These are phyloP conservation scores for Hygrophila difformis DNA, from an alignment of 257 asterid species.

Conservation along the genomic window DNA sequence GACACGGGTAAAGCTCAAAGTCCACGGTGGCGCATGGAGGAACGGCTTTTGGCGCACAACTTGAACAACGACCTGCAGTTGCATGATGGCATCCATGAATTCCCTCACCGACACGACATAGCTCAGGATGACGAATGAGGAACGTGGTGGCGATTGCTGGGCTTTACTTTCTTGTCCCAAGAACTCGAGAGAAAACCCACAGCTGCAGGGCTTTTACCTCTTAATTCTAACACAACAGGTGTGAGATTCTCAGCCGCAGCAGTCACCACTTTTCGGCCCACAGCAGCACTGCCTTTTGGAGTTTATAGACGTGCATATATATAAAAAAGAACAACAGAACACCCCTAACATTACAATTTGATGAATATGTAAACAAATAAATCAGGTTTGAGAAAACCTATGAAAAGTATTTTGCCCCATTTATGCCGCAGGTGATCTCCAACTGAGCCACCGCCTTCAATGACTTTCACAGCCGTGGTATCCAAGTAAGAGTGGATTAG, in stretches of 20 bases:
- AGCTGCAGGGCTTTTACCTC: conserved; percentile 80
- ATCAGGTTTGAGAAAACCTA: too few species aligned
- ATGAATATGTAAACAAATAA: background rate
- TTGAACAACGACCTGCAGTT: too few species aligned
- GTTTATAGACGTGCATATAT: background rate
- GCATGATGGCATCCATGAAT: too few species aligned
- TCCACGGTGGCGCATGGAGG: too few species aligned
- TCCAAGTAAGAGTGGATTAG: conserved; percentile 43
- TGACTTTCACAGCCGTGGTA: conserved; percentile 43
- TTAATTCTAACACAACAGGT: conserved; percentile 62
- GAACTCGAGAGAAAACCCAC: conserved; percentile 58
- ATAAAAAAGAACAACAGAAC: too few species aligned
- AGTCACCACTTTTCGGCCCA: conserved; percentile 52
- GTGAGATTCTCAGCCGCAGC: conserved; percentile 78
- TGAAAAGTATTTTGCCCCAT: conserved; percentile 89
- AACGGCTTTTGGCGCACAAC: too few species aligned
- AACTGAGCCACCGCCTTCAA: conserved; percentile 55
- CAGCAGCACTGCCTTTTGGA: conserved; percentile 41
- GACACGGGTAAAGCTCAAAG: too few species aligned
- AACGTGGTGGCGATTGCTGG: too few species aligned
- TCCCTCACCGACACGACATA: too few species aligned
- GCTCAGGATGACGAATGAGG: too few species aligned
- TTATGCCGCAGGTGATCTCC: conserved; percentile 44
- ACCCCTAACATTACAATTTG: too few species aligned
- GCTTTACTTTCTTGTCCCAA: conserved; percentile 43